Evolutionary conservation across 306 rosid species (phyloP).

Genomic region (Rubus idaeus): DNA sequence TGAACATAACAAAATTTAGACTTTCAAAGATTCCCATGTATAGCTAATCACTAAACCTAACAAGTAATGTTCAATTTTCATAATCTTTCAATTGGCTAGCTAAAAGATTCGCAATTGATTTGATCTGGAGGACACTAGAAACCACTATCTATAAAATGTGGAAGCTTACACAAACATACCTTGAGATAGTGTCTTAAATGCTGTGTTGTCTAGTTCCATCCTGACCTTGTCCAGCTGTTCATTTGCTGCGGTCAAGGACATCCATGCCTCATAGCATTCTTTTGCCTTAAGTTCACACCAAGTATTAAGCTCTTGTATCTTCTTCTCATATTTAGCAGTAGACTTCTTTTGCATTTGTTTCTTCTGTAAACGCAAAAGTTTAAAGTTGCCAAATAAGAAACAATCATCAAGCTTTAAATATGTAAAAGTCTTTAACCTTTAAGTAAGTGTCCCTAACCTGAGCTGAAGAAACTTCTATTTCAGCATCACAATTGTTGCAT

Average conservation of each 20-base stretch:
- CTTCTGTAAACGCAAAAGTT: constrained; percentile 48
- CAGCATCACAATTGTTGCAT: constrained; percentile 59
- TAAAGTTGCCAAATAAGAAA: constrained; percentile 30
- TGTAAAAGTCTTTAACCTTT: constrained; percentile 9
- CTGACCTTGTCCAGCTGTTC: constrained; percentile 62
- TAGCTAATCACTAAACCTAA: neutral
- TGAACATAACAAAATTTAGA: too few relatives aligned
- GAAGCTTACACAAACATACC: constrained; percentile 41
- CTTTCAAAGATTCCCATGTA: neutral
- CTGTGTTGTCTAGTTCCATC: constrained; percentile 70
- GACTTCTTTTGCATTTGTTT: constrained; percentile 65
- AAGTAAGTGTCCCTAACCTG: constrained; percentile 54
- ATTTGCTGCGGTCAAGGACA: constrained; percentile 74
- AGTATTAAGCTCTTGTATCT: constrained; percentile 62
- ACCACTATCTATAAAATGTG: constrained; percentile 8
- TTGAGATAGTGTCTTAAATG: constrained; percentile 58
- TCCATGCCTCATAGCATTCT: constrained; percentile 93
- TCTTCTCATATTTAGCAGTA: constrained; percentile 62
- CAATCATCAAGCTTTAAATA: constrained; percentile 22
- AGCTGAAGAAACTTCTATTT: constrained; percentile 65
- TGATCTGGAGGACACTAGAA: neutral
- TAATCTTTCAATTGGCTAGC: neutral
- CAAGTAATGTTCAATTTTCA: neutral
- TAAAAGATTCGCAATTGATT: neutral
- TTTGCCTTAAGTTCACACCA: constrained; percentile 70